These are phyloP conservation scores for Fusarium sp. DNA, from an alignment of 2,329 filamentous ascomycete genomes.

Conservation along the genomic window DNA sequence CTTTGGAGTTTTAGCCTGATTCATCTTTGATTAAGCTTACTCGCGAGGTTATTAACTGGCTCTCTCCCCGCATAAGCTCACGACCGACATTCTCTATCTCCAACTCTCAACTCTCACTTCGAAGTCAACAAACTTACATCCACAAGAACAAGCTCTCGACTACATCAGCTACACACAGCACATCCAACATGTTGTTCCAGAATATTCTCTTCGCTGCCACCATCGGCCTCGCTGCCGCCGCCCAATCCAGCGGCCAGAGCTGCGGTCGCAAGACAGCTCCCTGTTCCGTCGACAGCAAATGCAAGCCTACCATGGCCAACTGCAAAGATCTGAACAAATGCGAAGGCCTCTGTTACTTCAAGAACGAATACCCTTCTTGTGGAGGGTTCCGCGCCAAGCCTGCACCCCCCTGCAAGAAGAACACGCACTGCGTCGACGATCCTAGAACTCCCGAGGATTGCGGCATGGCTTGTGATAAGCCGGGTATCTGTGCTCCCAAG, in stretches of 20 bases:
- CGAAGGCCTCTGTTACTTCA: slow-evolving; percentile 49
- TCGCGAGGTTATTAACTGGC: slow-evolving; percentile 3
- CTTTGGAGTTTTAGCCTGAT: background rate
- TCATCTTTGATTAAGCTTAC: slow-evolving; percentile 19
- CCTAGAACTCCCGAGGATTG: slow-evolving; percentile 49
- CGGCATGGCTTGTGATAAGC: slow-evolving; percentile 54
- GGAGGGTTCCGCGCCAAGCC: slow-evolving; percentile 50
- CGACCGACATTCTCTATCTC: background rate
- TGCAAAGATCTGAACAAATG: slow-evolving; percentile 50
- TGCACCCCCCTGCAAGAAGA: slow-evolving; percentile 42
- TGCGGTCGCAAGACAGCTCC: slow-evolving; percentile 52
- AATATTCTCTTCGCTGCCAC: slow-evolving; percentile 37
- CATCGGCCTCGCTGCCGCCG: slow-evolving; percentile 36
- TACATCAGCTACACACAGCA: background rate
- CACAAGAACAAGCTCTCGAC: background rate
- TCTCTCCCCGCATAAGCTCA: background rate
- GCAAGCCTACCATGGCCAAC: slow-evolving; percentile 37
- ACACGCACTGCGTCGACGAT: slow-evolving; percentile 52
- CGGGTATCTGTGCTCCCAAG: slow-evolving; percentile 52
- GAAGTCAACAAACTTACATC: background rate
- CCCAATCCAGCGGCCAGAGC: slow-evolving; percentile 18
- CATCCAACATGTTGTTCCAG: slow-evolving; percentile 42
- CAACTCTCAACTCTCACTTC: background rate
- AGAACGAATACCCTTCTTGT: slow-evolving; percentile 51
- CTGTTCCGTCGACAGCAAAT: slow-evolving; percentile 47